A percentile compares a stretch with the other conserved stretches of the same genome.
These are phyloP conservation scores for Chlorociboria aeruginascens DNA, from an alignment of 495 filamentous ascomycete species.

Conservation along the genomic window DNA sequence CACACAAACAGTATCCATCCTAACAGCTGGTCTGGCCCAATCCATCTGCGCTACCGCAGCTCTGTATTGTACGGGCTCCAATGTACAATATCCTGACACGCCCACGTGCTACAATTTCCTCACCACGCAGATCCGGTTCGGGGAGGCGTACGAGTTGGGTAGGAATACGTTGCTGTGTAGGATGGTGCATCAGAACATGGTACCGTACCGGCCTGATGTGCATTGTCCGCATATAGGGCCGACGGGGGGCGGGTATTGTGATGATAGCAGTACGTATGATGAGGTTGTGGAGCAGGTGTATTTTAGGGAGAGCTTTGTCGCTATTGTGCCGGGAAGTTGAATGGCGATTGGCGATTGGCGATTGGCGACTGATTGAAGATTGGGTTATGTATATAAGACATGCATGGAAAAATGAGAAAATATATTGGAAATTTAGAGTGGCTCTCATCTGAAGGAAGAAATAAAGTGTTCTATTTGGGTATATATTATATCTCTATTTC, in stretches of 20 bases:
- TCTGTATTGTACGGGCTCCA: constrained; percentile 5
- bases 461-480: too few species aligned
- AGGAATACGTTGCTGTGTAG: constrained; percentile 4
- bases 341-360: too few species aligned
- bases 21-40: not conserved
- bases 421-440: too few species aligned
- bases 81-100: not conserved
- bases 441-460: too few species aligned
- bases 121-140: not conserved
- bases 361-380: too few species aligned
- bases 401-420: too few species aligned
- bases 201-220: constrained; percentile 1
- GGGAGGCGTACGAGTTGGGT: constrained; percentile 6
- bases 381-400: too few species aligned
- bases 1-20: constrained; percentile 1
- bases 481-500: too few species aligned
- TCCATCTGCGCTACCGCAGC: constrained; percentile 1
- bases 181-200: constrained; percentile 9
- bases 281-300: constrained; percentile 1
- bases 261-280: constrained; percentile 6
- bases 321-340: too few species aligned
- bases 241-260: constrained; percentile 1
- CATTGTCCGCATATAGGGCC: constrained; percentile 8
- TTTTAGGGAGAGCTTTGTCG: not conserved
- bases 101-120: constrained; percentile 1